Base-by-base conservation (phyloP, 805 yeast genomes). In the Lachancea fermentati region DNA sequence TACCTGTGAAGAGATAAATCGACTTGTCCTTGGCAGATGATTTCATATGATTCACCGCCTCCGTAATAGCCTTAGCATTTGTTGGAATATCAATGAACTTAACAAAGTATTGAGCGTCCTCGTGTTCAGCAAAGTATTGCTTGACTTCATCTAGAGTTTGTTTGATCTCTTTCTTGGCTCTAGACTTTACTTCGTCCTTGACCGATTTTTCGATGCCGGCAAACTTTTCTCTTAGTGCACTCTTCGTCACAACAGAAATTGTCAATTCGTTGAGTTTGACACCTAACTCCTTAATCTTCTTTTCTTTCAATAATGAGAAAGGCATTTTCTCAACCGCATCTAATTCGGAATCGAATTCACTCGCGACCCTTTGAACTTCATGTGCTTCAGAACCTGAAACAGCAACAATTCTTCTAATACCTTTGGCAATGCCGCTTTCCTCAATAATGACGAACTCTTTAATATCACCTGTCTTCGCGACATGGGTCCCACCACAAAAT, bases 401-500 rank as follows among this genome's bases (percentile, higher is more conserved):
- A 19, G 96, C 97, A 43, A 93, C 96, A 62, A 93, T 85, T 74
- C 99, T 86, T 69, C 99, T 81, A 48, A 88, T 87, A 67, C 99
- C 99, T 71, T 93, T 93, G 46, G 98, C 97, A 64, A 93, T 93
- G 67, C 98, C 97, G 49, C 86, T 78, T 68, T 93, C 99, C 71
- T 93, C 99, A 47, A 83, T 71, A 40, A 93, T 76, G 26, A 93
- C 85, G 49, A 93, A 76, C 51, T 85, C 91, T 63, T 88, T 88
- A 62, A 93, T 93, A 45, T 91, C 97, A 46, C 91, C 84, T 14
- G 97, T 91, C 66, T 84, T 82, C 36, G 77, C 73, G 50, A 93
- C 96, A 58, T 93, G 99, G 9, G 98, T 93, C 68, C 99, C 99
- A 68, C 99, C 99, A 69, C 99, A 93, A 74, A 93, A 93, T 69